A percentile compares a stretch with the other conserved stretches of the same genome.
phyloP scores from a whole-genome alignment of 495 filamentous ascomycete genomes.

The Penicillium longicatenatum region DNA sequence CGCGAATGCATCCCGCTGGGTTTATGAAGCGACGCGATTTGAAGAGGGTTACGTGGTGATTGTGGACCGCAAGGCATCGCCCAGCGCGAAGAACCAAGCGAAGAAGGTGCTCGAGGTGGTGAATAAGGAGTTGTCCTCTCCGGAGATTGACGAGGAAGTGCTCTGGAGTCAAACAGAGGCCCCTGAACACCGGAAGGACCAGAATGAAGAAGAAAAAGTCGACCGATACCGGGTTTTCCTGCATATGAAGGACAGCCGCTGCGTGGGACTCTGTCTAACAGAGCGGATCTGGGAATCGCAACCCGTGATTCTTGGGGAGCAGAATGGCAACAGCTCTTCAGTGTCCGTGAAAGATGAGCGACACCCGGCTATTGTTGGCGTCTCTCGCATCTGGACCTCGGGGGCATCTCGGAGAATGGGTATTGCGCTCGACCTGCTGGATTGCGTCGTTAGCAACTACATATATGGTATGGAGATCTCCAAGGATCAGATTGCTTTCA shows the following conservation, averaged over 20 bases:
- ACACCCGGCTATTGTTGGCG: constrained; percentile 60
- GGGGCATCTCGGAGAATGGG: constrained; percentile 59
- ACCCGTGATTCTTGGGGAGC: constrained; percentile 40
- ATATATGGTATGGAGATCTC: constrained; percentile 67
- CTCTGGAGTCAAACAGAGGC: constrained; percentile 60
- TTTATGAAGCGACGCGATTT: constrained; percentile 48
- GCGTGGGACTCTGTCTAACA: constrained; percentile 66
- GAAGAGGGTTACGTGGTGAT: constrained; percentile 58
- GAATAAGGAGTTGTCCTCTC: constrained; percentile 65
- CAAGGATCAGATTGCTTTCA: constrained; percentile 68
- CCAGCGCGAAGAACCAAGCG: constrained; percentile 56
- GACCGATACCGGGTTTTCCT: constrained; percentile 67
- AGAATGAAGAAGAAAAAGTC: constrained; percentile 39
- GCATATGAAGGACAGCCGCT: constrained; percentile 63
- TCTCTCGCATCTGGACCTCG: constrained; percentile 76
- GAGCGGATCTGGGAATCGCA: constrained; percentile 64
- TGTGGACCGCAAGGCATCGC: constrained; percentile 55
- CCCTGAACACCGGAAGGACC: constrained; percentile 34
- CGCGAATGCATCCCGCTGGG: constrained; percentile 47
- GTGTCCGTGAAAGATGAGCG: constrained; percentile 43
- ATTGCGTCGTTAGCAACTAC: constrained; percentile 62
- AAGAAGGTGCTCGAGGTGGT: constrained; percentile 67
- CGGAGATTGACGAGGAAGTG: constrained; percentile 57
- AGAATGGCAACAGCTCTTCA: constrained; percentile 43
- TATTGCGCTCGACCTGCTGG: constrained; percentile 62